These are phyloP conservation scores for Trichophyton mentagrophytes DNA, from an alignment of 2,329 filamentous ascomycete species.

Conservation along the genomic window DNA sequence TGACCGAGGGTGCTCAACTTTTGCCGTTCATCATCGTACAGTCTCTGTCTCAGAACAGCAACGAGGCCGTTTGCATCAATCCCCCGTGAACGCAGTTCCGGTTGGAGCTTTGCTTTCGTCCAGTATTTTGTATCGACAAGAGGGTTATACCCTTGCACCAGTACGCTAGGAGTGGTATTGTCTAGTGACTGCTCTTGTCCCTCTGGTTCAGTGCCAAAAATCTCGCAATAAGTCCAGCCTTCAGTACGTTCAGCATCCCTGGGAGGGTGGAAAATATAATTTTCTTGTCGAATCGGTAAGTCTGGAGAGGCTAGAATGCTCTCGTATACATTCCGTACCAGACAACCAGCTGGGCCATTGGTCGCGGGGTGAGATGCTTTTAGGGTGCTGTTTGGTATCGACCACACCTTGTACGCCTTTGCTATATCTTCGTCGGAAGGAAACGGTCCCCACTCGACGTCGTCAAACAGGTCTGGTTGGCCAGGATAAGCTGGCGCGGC, in stretches of 20 bases:
- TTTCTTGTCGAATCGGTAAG: conserved; percentile 13
- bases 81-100: conserved; percentile 13
- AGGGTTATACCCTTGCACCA: conserved; percentile 12
- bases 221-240: conserved; percentile 13
- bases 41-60: conserved; percentile 14
- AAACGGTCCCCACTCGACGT: conserved; percentile 18
- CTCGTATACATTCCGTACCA: conserved; percentile 24
- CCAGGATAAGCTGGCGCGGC: conserved; percentile 15
- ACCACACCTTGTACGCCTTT: conserved; percentile 21
- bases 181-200: neutral
- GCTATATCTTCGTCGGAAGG: conserved; percentile 16
- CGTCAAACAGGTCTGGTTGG: conserved; percentile 19
- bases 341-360: conserved; percentile 8
- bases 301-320: conserved; percentile 17
- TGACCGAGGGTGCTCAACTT: neutral
- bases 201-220: conserved; percentile 10
- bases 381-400: conserved; percentile 16
- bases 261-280: neutral
- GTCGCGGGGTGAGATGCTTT: conserved; percentile 5
- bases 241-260: neutral
- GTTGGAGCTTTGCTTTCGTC: conserved; percentile 11
- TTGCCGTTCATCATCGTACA: conserved; percentile 15
- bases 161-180: neutral
- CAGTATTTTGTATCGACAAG: conserved; percentile 11
- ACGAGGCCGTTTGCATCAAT: conserved; percentile 10